Conservation (phyloP, 345 rosid species). For the Acer campestre region DNA sequence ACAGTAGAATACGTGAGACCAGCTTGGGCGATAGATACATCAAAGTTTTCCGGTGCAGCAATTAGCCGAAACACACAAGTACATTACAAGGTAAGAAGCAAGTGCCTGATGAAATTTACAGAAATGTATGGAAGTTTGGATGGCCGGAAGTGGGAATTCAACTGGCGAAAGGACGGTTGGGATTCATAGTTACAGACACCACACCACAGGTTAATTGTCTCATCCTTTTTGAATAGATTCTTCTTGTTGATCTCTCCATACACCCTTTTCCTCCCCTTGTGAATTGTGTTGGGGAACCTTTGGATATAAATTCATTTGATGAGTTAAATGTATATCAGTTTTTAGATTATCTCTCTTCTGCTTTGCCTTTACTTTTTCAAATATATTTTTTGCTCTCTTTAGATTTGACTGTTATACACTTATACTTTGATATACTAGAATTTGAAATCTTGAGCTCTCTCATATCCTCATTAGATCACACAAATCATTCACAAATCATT, state of each 20-base stretch:
- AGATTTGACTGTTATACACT: too few relatives aligned
- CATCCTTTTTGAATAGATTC: constrained; percentile 20
- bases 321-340: constrained; percentile 28
- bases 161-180: constrained; percentile 84
- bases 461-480: too few relatives aligned
- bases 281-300: constrained; percentile 22
- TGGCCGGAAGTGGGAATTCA: constrained; percentile 59
- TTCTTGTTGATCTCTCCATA: not conserved
- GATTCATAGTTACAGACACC: constrained; percentile 52
- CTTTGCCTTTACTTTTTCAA: too few relatives aligned
- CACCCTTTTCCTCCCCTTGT: constrained; percentile 15
- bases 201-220: not conserved
- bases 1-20: constrained; percentile 90
- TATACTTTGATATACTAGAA: too few relatives aligned
- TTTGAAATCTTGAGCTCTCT: too few relatives aligned
- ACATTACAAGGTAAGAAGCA: constrained; percentile 75
- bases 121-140: constrained; percentile 71
- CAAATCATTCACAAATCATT: too few relatives aligned
- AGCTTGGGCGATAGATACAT: constrained; percentile 80
- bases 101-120: constrained; percentile 63
- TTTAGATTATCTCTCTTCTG: not conserved
- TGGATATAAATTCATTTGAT: constrained; percentile 1
- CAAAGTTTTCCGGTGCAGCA: constrained; percentile 81
- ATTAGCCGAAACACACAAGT: constrained; percentile 74
- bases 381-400: too few relatives aligned